Conservation (phyloP, 345 rosid species). For the Salix dunnii region DNA sequence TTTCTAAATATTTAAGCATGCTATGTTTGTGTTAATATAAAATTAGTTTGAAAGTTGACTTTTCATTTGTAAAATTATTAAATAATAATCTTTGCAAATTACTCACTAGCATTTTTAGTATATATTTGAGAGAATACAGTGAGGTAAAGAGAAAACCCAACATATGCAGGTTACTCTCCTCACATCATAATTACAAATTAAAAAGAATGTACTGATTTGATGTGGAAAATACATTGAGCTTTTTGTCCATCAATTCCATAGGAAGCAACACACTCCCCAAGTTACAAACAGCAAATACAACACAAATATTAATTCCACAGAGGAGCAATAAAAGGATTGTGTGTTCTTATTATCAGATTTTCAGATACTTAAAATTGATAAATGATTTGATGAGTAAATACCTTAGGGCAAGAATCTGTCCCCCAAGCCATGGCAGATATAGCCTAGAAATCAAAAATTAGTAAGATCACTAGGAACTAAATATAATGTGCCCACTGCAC, state of each 20-base stretch:
- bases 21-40: not conserved
- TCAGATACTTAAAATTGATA: not conserved
- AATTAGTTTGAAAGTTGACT: not conserved
- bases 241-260: not conserved
- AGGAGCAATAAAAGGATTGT: not conserved
- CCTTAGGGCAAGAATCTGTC: constrained; percentile 92
- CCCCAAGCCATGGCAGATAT: constrained; percentile 99
- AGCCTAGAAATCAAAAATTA: constrained; percentile 48
- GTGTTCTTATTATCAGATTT: not conserved
- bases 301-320: not conserved
- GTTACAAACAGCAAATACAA: not conserved
- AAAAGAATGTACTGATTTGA: no score
- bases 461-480: not conserved
- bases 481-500: not conserved
- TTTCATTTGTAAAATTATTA: not conserved
- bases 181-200: no score
- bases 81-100: not conserved
- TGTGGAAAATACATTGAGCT: not conserved
- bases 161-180: not conserved
- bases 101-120: not conserved
- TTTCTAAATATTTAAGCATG: not conserved
- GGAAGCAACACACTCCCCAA: not conserved
- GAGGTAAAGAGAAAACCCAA: not conserved
- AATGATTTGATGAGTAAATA: constrained; percentile 17
- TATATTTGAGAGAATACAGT: not conserved